phyloP scores from a whole-genome alignment of 2,329 filamentous ascomycete species.

The Apiospora arundinis region DNA sequence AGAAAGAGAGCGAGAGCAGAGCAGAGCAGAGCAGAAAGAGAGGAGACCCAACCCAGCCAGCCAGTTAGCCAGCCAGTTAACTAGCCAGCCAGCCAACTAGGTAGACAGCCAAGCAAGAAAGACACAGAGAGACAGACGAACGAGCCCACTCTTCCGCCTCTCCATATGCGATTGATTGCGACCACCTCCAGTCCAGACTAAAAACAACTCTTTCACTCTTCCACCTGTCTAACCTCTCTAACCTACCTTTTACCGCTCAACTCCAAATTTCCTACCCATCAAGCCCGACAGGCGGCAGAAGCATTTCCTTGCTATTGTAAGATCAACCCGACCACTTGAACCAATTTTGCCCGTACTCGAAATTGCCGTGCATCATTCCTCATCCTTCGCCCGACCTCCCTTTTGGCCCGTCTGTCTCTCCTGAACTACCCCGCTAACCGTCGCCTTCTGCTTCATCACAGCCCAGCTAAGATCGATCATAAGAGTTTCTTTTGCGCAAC shows the following conservation, averaged over 20 bases:
- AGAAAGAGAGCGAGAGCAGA: not conserved
- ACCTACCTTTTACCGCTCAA: slow-evolving; percentile 20
- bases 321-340: not conserved
- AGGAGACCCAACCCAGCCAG: not conserved
- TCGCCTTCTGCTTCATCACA: slow-evolving; percentile 20
- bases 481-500: slow-evolving; percentile 18
- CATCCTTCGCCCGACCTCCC: slow-evolving; percentile 29
- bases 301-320: slow-evolving; percentile 17
- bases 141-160: slow-evolving; percentile 17
- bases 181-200: slow-evolving; percentile 18
- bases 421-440: slow-evolving; percentile 23
- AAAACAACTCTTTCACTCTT: slow-evolving; percentile 21
- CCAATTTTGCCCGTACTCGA: not conserved
- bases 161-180: slow-evolving; percentile 20
- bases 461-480: slow-evolving; percentile 5
- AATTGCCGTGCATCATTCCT: slow-evolving; percentile 25
- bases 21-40: not conserved
- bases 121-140: not conserved
- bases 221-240: slow-evolving; percentile 17
- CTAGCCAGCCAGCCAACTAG: no score
- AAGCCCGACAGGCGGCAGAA: slow-evolving; percentile 19
- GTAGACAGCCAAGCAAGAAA: not conserved
- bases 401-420: slow-evolving; percentile 16
- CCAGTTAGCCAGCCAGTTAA: no score
- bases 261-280: slow-evolving; percentile 18